These are phyloP conservation scores for Heterobasidion parviporum DNA, from an alignment of 1,284 basidiomycete genomes.

Conservation along the genomic window DNA sequence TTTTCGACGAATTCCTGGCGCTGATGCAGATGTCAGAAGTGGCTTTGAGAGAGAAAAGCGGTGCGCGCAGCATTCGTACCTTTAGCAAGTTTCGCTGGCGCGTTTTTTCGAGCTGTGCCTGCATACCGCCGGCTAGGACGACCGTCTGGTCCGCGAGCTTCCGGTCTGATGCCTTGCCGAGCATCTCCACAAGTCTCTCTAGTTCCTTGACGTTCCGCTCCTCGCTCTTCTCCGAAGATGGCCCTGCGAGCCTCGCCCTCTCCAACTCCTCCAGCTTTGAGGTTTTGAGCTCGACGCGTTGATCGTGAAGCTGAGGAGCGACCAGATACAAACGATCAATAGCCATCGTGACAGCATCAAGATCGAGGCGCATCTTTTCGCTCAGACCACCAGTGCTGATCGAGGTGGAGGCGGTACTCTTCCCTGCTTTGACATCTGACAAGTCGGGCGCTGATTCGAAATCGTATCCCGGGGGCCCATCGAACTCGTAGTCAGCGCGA, in stretches of 20 bases:
- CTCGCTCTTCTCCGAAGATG: conserved; percentile 15
- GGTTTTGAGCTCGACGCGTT: conserved; percentile 75
- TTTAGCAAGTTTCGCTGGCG: conserved; percentile 49
- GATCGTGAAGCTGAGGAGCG: conserved; percentile 79
- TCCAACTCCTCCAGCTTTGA: conserved; percentile 21
- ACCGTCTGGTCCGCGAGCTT: conserved; percentile 63
- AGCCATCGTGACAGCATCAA: conserved; percentile 76
- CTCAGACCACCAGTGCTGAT: conserved; percentile 13
- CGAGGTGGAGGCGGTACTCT: background rate
- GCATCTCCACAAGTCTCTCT: conserved; percentile 61
- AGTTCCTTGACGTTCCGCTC: conserved; percentile 47
- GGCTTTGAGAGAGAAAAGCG: background rate
- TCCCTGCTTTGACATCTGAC: background rate
- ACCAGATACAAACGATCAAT: conserved; percentile 81
- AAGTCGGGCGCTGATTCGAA: conserved; percentile 13
- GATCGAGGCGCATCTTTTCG: conserved; percentile 74
- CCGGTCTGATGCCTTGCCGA: conserved; percentile 65
- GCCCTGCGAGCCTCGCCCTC: conserved; percentile 5
- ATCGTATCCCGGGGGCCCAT: conserved; percentile 56
- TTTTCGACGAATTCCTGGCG: conserved; percentile 65
- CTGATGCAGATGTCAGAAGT: conserved; percentile 24
- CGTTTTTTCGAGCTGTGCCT: conserved; percentile 40
- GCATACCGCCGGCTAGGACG: conserved; percentile 50
- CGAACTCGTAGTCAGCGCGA: conserved; percentile 32
- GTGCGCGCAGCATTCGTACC: conserved; percentile 26